Conservation (phyloP, 2,329 filamentous ascomycete species). For the Apiospora sp. region DNA sequence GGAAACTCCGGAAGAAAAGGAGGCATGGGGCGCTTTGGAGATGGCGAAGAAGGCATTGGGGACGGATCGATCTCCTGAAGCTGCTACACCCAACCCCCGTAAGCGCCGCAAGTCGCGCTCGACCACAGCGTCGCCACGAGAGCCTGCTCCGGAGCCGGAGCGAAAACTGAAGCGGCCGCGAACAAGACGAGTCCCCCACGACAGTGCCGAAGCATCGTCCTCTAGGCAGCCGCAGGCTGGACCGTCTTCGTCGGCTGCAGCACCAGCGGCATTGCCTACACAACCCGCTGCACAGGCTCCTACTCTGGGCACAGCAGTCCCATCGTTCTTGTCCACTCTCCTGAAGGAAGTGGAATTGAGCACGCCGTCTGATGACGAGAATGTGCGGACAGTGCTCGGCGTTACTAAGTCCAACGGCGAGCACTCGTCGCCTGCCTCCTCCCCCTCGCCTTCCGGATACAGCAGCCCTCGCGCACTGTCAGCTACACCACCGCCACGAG, state of each 20-base stretch:
- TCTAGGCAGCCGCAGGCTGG: slow-evolving; percentile 42
- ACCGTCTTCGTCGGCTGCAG: slow-evolving; percentile 25
- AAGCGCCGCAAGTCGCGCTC: slow-evolving; percentile 77
- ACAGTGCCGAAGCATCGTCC: slow-evolving; percentile 52
- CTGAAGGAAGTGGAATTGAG: slow-evolving; percentile 85
- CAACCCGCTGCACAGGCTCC: neutral
- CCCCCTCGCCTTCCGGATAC: slow-evolving; percentile 69
- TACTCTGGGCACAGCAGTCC: slow-evolving; percentile 49
- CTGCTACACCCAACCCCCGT: slow-evolving; percentile 59
- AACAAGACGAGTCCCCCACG: slow-evolving; percentile 70
- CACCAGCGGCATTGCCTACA: slow-evolving; percentile 19
- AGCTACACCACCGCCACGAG: slow-evolving; percentile 73
- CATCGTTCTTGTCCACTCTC: slow-evolving; percentile 86
- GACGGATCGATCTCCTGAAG: slow-evolving; percentile 43
- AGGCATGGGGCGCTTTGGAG: slow-evolving; percentile 91
- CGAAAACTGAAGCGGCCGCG: slow-evolving; percentile 88
- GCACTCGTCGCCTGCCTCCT: slow-evolving; percentile 71
- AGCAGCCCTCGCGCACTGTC: slow-evolving; percentile 74
- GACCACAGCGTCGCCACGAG: slow-evolving; percentile 73
- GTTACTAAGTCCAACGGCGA: slow-evolving; percentile 42
- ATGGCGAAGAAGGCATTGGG: slow-evolving; percentile 76
- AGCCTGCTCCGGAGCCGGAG: slow-evolving; percentile 74
- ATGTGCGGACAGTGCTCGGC: slow-evolving; percentile 49
- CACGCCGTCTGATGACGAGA: slow-evolving; percentile 65
- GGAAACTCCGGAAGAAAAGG: slow-evolving; percentile 80